Evolutionary conservation across 2,329 filamentous ascomycete genomes (phyloP), one percentile per base, ranked within the genome.

Genomic region (Penicillium sp.): DNA sequence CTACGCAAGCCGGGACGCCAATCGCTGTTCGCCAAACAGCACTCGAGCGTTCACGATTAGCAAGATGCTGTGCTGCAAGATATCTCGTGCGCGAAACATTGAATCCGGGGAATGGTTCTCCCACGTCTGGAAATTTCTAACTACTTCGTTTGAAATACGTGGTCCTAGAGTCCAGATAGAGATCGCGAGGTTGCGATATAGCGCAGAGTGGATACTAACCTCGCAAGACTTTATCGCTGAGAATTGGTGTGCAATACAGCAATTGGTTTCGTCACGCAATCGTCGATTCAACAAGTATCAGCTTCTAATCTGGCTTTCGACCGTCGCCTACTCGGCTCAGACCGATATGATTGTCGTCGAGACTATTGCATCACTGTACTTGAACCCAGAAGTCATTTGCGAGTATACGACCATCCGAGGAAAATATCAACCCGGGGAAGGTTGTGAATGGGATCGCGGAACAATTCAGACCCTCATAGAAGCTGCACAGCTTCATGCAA

Each of bases 1-100:
- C 2, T 75, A 75, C 45, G 1, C 13, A n/a, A 44, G 51, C 7
- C 60, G 68, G 39, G 71, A 72, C 49, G 46, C 34, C 6, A 43
- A 48, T 28, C 41, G 48, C 24, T 12, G 39, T 7, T 52, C 53
- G 7, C 36, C 36, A 25, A 25, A 25, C 7, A 25, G n/a, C 18
- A 24, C n/a, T 25, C 47, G 38, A 3, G 57, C 47, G 6, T 56
- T 53, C 28, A 32, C 38, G 8, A 24, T 60, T 9, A 52, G 50
- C 38, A 53, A 49, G 33, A 53, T 54, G 9, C 28, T 59, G 9
- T 53, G 54, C 40, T 34, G 54, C 2, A 32, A 47, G 38, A 42
- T 50, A 9, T 45, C 50, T 5, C 43, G 24, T 5, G 24, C 39
- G n/a, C 49, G 41, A 24, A n/a, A 25, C 11, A n/a, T 29, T 32